Conservation (phyloP, 805 yeast genomes). For the Maudiozyma turicensis region DNA sequence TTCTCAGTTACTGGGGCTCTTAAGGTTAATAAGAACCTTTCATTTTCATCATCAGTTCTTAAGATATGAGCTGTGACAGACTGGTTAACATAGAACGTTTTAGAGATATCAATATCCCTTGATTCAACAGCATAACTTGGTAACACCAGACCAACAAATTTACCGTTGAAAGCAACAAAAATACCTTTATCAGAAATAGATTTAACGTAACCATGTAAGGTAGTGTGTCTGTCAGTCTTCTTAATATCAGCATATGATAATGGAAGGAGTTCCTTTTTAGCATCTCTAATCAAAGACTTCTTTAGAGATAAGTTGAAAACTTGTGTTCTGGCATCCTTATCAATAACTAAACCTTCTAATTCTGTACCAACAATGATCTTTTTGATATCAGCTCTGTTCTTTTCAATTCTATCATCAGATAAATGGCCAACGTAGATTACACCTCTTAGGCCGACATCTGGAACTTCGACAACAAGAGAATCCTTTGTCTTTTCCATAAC, state of each 20-base stretch:
- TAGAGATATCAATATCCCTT: conserved; percentile 42
- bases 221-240: conserved; percentile 31
- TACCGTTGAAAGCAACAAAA: conserved; percentile 73
- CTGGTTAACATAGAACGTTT: conserved; percentile 53
- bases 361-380: conserved; percentile 51
- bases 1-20: conserved; percentile 24
- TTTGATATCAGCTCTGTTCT: conserved; percentile 57
- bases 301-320: conserved; percentile 58
- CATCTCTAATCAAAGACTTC: conserved; percentile 55
- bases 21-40: conserved; percentile 61
- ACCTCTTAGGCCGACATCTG: conserved; percentile 47
- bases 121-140: conserved; percentile 59
- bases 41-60: conserved; percentile 56
- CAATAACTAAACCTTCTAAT: conserved; percentile 53
- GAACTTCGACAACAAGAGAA: conserved; percentile 54
- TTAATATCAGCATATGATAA: conserved; percentile 46
- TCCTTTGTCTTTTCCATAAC: conserved; percentile 72
- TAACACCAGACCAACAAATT: conserved; percentile 72
- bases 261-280: conserved; percentile 47
- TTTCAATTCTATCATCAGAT: conserved; percentile 66
- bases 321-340: conserved; percentile 52
- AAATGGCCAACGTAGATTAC: conserved; percentile 66
- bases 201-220: conserved; percentile 65
- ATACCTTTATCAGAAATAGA: conserved; percentile 73
- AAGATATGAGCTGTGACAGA: conserved; percentile 61